Evolutionary conservation across 257 asterid genomes (phyloP), one percentile per base, ranked within the genome.

Genomic region (Solanum sejunctum): DNA sequence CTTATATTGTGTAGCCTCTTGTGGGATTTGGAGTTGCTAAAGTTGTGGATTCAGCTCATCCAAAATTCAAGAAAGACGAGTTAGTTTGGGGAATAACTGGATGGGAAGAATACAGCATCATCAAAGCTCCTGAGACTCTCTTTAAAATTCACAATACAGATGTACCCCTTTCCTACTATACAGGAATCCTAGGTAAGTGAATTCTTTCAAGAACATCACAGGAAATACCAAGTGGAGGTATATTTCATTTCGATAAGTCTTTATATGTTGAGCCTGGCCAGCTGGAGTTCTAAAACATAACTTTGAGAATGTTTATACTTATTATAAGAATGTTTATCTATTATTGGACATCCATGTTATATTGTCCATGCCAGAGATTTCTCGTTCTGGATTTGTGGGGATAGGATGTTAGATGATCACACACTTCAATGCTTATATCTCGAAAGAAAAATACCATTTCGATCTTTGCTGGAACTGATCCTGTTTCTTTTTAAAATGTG

Each of bases 101-200:
- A 39, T 86, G 88, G 88, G 88, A 87, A 63, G 84, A 84, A 39
- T 87, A 87, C 12, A 80, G 83, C 17, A 4, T 84, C 45, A 58
- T 81, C 3, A 23, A 26, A 8, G 55, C 71, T 28, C 20, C 61
- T 12, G 78, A 71, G 18, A 10, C n/a, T 54, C 78, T 84, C 10
- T 71, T 81, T 55, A 80, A 69, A 47, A 86, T 86, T 78, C 80
- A 79, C 7, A 36, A 79, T 7, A 63, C 81, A 16, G 84, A 86
- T 78, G 85, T 86, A 23, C 88, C 88, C 1, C 81, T 70, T 15
- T 84, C 84, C 21, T 86, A 83, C 28, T 86, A 83, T 45, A 75
- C 84, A 16, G 86, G 88, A 83, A 28, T 78, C 8, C 88, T 86
- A 7, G 86, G 88, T 86, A 26, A 57, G 23, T 49, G 1, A 77